Evolutionary conservation across 225 moss, liverwort and hornwort species (phyloP), one percentile per base, ranked within the genome.

Genomic region (Bryoerythrophyllum caledonicum): DNA sequence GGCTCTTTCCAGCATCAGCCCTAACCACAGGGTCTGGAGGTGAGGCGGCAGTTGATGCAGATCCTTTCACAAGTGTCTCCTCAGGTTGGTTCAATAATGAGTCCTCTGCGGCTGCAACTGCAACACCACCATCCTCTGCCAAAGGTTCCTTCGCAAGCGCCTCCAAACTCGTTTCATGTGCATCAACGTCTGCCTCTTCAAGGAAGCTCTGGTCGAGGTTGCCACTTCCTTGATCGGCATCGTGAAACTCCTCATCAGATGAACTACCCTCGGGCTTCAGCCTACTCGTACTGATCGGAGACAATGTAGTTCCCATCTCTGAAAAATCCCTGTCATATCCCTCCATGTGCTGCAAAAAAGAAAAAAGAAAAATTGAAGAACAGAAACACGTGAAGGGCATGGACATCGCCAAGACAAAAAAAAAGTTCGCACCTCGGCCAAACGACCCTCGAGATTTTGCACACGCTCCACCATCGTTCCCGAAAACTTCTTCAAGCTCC

Each of bases 381-480:
- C 24, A 24, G 3, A 65, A 32, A 16, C 21, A 55, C 9, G 27
- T 48, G 3, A 24, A 57, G 1, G 14, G 35, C 23, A 69, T 1
- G 38, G 38, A 38, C 37, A 37, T 37, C 6, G 37, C 6, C 38
- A 38, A 8, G 38, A 38, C 38, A 38, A 10, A 8, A 10, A 8
- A 38, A 38, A 8, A 8, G 1, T 4, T 70, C 19, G 2, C 3
- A 88, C 88, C 81, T 70, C 58, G 63, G 25, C 44, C 2, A 83
- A 0, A 35, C 78, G 24, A 35, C 58, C 34, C 68, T 89, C 89
- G 25, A 86, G 81, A 12, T 67, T 21, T 51, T 82, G 75, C 25
- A 89, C 69, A 1, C 78, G 86, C 67, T 89, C 77, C 30, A 63
- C 74, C 70, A 84, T 48, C 3, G 73, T 80, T 16, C 61, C 78